Evolutionary conservation across 495 filamentous ascomycete genomes (phyloP).

Genomic region (Halenospora varia): DNA sequence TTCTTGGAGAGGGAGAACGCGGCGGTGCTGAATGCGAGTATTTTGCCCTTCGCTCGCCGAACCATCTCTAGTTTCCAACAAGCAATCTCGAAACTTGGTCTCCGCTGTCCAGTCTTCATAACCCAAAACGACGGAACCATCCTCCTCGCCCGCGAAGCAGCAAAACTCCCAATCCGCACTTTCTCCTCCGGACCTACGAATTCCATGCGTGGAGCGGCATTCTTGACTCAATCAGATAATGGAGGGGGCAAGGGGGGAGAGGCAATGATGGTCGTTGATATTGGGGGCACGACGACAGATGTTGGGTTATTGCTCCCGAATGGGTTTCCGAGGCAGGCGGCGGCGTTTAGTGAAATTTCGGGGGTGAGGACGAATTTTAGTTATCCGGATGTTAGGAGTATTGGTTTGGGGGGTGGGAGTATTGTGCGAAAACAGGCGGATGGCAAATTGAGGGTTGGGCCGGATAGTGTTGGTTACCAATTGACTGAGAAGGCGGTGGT

Average conservation of each 20-base stretch:
- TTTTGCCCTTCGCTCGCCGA: conserved; percentile 37
- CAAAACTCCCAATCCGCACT: conserved; percentile 44
- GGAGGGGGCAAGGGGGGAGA: no score
- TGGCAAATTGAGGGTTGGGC: conserved; percentile 34
- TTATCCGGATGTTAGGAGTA: conserved; percentile 46
- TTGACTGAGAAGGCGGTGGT: conserved; percentile 35
- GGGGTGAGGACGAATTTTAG: conserved; percentile 50
- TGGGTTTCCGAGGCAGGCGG: conserved; percentile 50
- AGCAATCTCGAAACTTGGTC: conserved; percentile 37
- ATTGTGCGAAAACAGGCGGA: conserved; percentile 31
- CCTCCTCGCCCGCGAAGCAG: conserved; percentile 33
- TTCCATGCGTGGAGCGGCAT: conserved; percentile 47
- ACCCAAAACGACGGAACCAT: conserved; percentile 51
- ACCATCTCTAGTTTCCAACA: conserved; percentile 38
- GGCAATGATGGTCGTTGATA: conserved; percentile 41
- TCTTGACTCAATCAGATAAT: conserved; percentile 29
- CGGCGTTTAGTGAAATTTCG: conserved; percentile 42
- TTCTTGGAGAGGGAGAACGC: conserved; percentile 50
- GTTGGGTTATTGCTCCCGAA: conserved; percentile 46
- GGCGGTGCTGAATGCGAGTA: conserved; percentile 45
- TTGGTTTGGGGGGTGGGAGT: conserved; percentile 51
- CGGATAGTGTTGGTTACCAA: conserved; percentile 42
- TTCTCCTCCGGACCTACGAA: conserved; percentile 49
- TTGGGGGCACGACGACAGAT: conserved; percentile 54
- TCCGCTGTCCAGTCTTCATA: conserved; percentile 43